Percentiles rank a stretch among this genome's conserved stretches.
phyloP scores from a whole-genome alignment of 2,329 filamentous ascomycete species.

The Venturia pyrina region DNA sequence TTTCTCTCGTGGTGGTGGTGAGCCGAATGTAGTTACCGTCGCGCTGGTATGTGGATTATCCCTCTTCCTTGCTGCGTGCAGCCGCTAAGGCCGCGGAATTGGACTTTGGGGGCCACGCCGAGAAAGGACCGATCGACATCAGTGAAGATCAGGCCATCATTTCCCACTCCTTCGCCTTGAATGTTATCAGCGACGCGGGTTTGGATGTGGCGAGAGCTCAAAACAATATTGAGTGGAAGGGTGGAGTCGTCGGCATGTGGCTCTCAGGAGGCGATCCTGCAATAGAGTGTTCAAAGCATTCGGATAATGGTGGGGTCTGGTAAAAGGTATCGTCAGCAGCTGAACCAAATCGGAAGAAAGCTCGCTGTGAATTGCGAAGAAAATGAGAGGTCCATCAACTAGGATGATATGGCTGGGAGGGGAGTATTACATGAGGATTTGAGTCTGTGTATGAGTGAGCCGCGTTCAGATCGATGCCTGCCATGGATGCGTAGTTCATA shows the following conservation, averaged over 20 bases:
- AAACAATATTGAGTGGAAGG: slow-evolving; percentile 23
- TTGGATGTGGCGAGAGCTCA: not conserved
- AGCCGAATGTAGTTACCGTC: not conserved
- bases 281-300: slow-evolving; percentile 58
- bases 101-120: not conserved
- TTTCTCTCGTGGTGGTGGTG: not conserved
- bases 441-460: slow-evolving; percentile 55
- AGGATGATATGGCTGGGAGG: slow-evolving; percentile 21
- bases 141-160: not conserved
- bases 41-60: not conserved
- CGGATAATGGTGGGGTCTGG: slow-evolving; percentile 68
- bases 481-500: slow-evolving; percentile 57
- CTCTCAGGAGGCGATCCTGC: slow-evolving; percentile 33
- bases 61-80: not conserved
- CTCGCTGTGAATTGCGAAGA: slow-evolving; percentile 14
- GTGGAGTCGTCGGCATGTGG: slow-evolving; percentile 62
- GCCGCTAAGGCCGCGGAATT: not conserved
- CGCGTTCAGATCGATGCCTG: slow-evolving; percentile 52
- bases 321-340: slow-evolving; percentile 7
- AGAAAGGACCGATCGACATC: not conserved
- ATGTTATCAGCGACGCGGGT: not conserved
- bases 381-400: slow-evolving; percentile 24
- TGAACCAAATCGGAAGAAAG: slow-evolving; percentile 17
- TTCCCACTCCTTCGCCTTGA: not conserved
- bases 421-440: slow-evolving; percentile 65